Evolutionary conservation across 202 grass and related monocot genomes (phyloP).

Genomic region (Elaeis oleifera): DNA sequence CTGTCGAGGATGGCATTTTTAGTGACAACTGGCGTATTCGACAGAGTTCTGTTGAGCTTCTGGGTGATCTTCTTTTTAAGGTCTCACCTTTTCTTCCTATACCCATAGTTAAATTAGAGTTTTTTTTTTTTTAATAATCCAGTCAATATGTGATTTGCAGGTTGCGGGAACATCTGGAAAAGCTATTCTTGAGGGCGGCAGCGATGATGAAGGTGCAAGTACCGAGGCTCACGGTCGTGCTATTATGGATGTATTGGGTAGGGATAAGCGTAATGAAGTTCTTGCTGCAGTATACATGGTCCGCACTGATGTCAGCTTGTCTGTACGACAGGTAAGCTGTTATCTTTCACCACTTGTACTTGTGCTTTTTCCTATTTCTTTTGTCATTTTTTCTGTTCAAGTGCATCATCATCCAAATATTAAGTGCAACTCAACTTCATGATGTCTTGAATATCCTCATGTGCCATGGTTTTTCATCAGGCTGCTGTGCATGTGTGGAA

Average conservation of each 20-base stretch:
- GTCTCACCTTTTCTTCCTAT: conserved; percentile 27
- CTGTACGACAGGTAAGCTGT: conserved; percentile 71
- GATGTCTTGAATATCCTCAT: no score
- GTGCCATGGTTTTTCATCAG: conserved; percentile 22
- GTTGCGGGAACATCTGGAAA: conserved; percentile 97
- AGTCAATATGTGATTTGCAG: conserved; percentile 31
- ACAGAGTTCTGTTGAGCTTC: conserved; percentile 94
- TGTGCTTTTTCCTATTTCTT: not conserved
- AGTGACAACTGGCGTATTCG: conserved; percentile 94
- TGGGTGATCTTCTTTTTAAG: conserved; percentile 98
- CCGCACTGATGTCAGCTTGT: conserved; percentile 90
- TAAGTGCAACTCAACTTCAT: no score
- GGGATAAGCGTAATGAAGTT: conserved; percentile 87
- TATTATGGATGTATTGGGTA: conserved; percentile 91
- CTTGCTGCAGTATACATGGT: conserved; percentile 99
- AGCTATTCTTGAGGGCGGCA: conserved; percentile 94
- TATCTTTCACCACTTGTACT: not conserved
- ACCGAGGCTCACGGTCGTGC: conserved; percentile 95
- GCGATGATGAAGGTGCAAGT: conserved; percentile 98
- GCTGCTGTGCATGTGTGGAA: conserved; percentile 95
- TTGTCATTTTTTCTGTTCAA: not conserved
- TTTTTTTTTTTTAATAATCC: not conserved
- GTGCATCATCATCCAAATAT: conserved; percentile 1
- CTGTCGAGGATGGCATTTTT: conserved; percentile 96
- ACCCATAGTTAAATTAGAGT: conserved; percentile 19